phyloP scores from a whole-genome alignment of 129 eudicot genomes.

The Calendula officinalis region DNA sequence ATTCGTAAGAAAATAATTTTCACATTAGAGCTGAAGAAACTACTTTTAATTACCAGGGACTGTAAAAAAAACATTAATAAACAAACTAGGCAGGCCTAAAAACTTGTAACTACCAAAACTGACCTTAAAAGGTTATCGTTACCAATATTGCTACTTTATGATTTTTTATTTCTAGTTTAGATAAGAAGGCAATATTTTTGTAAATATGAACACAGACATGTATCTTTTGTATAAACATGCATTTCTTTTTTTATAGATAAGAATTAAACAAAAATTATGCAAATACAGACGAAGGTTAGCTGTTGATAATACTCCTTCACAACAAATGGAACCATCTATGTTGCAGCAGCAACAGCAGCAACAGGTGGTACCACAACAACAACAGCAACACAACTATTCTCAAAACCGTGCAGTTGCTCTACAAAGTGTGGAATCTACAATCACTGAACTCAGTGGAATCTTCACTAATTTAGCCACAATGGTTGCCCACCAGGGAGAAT shows the following conservation, averaged over 20 bases:
- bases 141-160: too few species aligned
- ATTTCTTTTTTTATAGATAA: background rate
- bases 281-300: constrained; percentile 63
- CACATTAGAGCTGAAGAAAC: too few species aligned
- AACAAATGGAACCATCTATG: constrained; percentile 62
- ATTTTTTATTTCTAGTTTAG: too few species aligned
- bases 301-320: constrained; percentile 52
- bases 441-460: constrained; percentile 72
- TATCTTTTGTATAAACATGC: background rate
- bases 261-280: constrained; percentile 1
- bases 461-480: constrained; percentile 80
- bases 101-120: too few species aligned
- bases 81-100: too few species aligned
- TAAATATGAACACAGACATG: background rate
- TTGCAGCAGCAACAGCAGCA: constrained; percentile 75
- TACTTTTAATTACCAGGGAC: too few species aligned
- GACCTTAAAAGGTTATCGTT: too few species aligned
- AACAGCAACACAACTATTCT: constrained; percentile 24
- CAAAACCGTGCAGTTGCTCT: constrained; percentile 63
- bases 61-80: too few species aligned
- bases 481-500: constrained; percentile 84
- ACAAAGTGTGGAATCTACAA: constrained; percentile 84
- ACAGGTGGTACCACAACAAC: constrained; percentile 69
- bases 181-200: background rate
- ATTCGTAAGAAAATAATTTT: too few species aligned